Conservation (phyloP, 2,329 filamentous ascomycete genomes). For the Penicillium frequentans region DNA sequence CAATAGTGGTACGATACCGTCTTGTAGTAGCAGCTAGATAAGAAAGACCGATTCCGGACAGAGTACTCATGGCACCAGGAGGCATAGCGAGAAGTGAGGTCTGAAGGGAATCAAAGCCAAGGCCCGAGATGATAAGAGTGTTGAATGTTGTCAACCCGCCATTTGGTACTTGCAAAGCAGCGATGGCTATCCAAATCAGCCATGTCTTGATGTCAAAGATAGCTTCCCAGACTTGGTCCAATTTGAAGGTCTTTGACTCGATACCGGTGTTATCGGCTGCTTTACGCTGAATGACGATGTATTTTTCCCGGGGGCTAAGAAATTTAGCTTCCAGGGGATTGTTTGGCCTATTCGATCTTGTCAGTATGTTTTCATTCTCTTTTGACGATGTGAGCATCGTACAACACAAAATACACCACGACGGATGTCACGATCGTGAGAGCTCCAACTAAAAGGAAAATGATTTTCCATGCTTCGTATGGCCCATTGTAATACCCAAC, state of each 20-base stretch:
- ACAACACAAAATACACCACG: background rate
- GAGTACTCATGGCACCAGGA: constrained; percentile 34
- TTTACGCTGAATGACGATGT: constrained; percentile 45
- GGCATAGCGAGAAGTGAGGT: constrained; percentile 41
- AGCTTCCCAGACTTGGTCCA: constrained; percentile 30
- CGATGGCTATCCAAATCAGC: constrained; percentile 34
- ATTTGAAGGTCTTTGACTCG: constrained; percentile 29
- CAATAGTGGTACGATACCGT: constrained; percentile 24
- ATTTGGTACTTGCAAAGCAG: constrained; percentile 38
- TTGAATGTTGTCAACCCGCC: constrained; percentile 40
- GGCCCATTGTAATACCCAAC: background rate
- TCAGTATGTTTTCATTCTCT: background rate
- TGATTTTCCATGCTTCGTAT: background rate
- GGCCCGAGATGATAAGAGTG: constrained; percentile 39
- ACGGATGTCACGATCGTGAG: background rate
- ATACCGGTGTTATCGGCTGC: constrained; percentile 43
- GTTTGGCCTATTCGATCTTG: background rate
- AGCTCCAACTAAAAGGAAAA: background rate
- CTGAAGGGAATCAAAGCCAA: constrained; percentile 38
- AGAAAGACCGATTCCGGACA: constrained; percentile 32
- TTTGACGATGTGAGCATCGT: background rate
- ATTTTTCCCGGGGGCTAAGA: constrained; percentile 48
- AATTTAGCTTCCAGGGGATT: background rate
- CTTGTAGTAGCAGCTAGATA: constrained; percentile 27
- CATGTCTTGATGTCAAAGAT: constrained; percentile 40